Evolutionary conservation across 2,329 filamentous ascomycete genomes (phyloP).

Genomic region (Penicillium hordei): DNA sequence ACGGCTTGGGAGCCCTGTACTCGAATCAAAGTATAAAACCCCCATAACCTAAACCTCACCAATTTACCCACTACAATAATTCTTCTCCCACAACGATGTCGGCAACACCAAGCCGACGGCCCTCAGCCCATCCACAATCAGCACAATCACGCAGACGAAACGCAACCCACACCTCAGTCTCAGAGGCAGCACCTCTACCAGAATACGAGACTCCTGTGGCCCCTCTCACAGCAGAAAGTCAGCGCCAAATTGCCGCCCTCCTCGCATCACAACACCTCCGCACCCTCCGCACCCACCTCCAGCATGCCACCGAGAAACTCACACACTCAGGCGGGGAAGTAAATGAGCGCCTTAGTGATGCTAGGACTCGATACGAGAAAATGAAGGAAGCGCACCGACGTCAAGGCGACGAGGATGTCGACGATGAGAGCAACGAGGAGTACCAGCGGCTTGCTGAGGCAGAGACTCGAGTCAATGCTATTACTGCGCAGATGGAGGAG

Average conservation of each 20-base stretch:
- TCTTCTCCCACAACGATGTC: slow-evolving; percentile 3
- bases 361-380: slow-evolving; percentile 40
- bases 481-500: slow-evolving; percentile 59
- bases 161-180: slow-evolving; percentile 1
- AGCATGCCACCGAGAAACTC: slow-evolving; percentile 49
- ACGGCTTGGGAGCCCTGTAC: neutral
- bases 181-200: slow-evolving; percentile 38
- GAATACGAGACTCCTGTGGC: slow-evolving; percentile 55
- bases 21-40: neutral
- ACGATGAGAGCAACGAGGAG: slow-evolving; percentile 29
- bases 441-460: slow-evolving; percentile 44
- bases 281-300: slow-evolving; percentile 51
- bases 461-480: slow-evolving; percentile 49
- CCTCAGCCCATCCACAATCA: slow-evolving; percentile 11
- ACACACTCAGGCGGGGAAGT: slow-evolving; percentile 53
- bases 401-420: slow-evolving; percentile 21
- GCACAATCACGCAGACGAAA: slow-evolving; percentile 10
- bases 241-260: slow-evolving; percentile 49
- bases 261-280: slow-evolving; percentile 42
- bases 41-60: neutral
- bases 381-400: slow-evolving; percentile 32
- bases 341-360: slow-evolving; percentile 54
- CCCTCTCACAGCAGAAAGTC: slow-evolving; percentile 51
- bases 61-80: neutral
- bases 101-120: slow-evolving; percentile 19